A percentile compares a stretch with the other conserved stretches of the same genome.
phyloP scores from a whole-genome alignment of 495 filamentous ascomycete species.

The Penicillium pulvis region DNA sequence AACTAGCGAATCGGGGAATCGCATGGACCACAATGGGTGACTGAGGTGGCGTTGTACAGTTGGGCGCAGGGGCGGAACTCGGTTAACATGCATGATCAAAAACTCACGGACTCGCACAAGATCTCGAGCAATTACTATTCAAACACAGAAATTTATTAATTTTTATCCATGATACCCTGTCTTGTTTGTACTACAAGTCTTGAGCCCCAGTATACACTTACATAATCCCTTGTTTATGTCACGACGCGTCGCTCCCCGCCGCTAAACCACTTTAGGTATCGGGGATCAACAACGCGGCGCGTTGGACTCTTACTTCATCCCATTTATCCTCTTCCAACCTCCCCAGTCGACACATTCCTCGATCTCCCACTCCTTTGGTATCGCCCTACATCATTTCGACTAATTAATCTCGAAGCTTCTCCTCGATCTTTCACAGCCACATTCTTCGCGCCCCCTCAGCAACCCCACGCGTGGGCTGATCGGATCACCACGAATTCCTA shows the following conservation, averaged over 20 bases:
- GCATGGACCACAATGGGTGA: background rate
- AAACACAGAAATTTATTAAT: background rate
- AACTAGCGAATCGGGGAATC: constrained; percentile 2
- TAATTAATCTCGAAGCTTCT: constrained; percentile 5
- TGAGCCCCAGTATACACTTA: constrained; percentile 9
- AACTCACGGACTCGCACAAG: background rate
- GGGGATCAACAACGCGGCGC: constrained; percentile 38
- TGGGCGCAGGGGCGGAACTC: constrained; percentile 15
- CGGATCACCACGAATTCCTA: constrained; percentile 14
- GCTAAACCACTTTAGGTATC: constrained; percentile 26
- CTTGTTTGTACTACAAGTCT: too few relatives aligned
- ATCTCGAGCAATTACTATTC: background rate
- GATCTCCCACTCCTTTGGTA: constrained; percentile 1
- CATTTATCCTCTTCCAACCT: constrained; percentile 7
- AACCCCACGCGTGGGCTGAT: constrained; percentile 24
- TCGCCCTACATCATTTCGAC: background rate
- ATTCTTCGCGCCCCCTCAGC: constrained; percentile 11
- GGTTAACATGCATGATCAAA: background rate
- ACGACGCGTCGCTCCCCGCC: constrained; percentile 33
- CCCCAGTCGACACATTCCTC: constrained; percentile 7
- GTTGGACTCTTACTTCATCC: constrained; percentile 21
- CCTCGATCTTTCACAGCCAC: background rate
- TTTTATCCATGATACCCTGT: too few relatives aligned
- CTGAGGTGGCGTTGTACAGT: constrained; percentile 11
- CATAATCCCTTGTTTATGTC: constrained; percentile 33